Conservation (phyloP, 2,329 filamentous ascomycete species). For the Emericellopsis cladophorae region DNA sequence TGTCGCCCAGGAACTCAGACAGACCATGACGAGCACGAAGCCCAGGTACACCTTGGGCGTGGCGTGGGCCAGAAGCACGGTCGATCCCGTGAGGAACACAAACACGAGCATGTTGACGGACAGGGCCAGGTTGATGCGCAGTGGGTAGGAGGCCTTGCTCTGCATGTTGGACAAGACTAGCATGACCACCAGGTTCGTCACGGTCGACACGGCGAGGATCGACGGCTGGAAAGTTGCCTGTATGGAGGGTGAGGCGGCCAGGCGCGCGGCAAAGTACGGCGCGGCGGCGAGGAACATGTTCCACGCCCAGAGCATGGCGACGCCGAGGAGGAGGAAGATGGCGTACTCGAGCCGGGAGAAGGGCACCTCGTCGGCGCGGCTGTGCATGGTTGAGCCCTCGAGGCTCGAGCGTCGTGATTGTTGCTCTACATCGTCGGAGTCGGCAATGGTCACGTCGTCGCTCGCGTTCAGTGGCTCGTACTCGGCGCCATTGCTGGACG, state of each 20-base stretch:
- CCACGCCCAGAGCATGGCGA: slow-evolving; percentile 98
- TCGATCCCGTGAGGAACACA: slow-evolving; percentile 67
- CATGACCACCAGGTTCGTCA: slow-evolving; percentile 69
- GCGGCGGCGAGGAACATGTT: slow-evolving; percentile 97
- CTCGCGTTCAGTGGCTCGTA: slow-evolving; percentile 18
- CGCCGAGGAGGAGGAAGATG: slow-evolving; percentile 73
- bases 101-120: slow-evolving; percentile 69
- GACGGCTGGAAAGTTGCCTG: slow-evolving; percentile 77
- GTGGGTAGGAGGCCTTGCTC: slow-evolving; percentile 72
- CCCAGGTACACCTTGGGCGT: slow-evolving; percentile 58
- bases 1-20: slow-evolving; percentile 64
- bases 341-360: slow-evolving; percentile 83
- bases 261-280: slow-evolving; percentile 82
- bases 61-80: slow-evolving; percentile 49
- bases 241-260: slow-evolving; percentile 66
- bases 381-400: slow-evolving; percentile 10
- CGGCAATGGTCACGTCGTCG: slow-evolving; percentile 9
- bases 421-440: slow-evolving; percentile 3
- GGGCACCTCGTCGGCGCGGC: slow-evolving; percentile 23
- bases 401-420: slow-evolving; percentile 1
- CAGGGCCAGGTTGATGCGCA: slow-evolving; percentile 69
- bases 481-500: slow-evolving; percentile 7
- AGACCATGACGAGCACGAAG: slow-evolving; percentile 75
- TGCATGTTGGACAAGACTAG: slow-evolving; percentile 71
- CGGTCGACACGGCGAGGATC: slow-evolving; percentile 74